Evolutionary conservation across 176 grass and related monocot genomes (phyloP).

Genomic region (Carex kokanica): DNA sequence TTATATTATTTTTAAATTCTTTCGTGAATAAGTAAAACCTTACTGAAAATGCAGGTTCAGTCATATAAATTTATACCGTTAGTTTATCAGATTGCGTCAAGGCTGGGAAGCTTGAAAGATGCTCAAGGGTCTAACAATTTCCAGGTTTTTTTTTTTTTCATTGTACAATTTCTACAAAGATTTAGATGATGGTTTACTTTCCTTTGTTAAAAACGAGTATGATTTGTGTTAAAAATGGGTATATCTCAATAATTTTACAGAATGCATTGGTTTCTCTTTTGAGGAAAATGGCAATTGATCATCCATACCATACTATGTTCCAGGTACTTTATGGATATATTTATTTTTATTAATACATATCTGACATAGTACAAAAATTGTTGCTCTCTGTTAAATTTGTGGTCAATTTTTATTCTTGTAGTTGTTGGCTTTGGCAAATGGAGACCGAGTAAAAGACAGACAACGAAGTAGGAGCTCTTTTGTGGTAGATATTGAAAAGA

Average conservation of each 20-base stretch:
- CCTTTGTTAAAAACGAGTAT: background rate
- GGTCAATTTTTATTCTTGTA: constrained; percentile 39
- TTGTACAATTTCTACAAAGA: constrained; percentile 2
- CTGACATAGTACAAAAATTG: background rate
- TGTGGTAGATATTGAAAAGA: constrained; percentile 95
- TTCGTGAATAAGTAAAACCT: background rate
- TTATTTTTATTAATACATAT: background rate
- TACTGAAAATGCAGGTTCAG: constrained; percentile 54
- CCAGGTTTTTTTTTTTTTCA: constrained; percentile 50
- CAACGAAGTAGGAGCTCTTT: constrained; percentile 90
- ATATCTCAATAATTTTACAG: constrained; percentile 32
- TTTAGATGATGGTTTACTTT: background rate
- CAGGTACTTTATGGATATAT: constrained; percentile 42
- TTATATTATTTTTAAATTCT: background rate
- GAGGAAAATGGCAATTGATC: constrained; percentile 94
- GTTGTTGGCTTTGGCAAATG: constrained; percentile 91
- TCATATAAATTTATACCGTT: constrained; percentile 92
- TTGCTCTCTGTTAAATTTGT: constrained; percentile 11
- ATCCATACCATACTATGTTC: constrained; percentile 95
- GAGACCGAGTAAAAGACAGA: constrained; percentile 95
- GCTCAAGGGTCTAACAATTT: constrained; percentile 71
- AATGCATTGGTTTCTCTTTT: constrained; percentile 79
- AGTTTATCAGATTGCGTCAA: constrained; percentile 97
- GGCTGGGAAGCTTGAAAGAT: constrained; percentile 89
- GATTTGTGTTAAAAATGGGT: background rate